Conservation (phyloP, 2,329 filamentous ascomycete genomes). For the Alternaria brassicicola region DNA sequence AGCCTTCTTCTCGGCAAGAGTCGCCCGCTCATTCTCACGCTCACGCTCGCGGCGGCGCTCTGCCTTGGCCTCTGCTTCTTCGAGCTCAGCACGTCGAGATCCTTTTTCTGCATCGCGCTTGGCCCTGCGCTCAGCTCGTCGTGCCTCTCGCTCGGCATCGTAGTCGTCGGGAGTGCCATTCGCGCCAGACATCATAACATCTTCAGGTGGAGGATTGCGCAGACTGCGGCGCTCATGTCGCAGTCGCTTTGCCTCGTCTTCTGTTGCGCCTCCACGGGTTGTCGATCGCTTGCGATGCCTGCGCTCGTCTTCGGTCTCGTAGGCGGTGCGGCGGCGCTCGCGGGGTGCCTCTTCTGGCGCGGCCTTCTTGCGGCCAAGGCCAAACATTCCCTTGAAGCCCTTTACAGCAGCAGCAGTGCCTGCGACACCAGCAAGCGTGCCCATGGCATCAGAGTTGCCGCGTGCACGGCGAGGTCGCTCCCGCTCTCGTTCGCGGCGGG, state of each 20-base stretch:
- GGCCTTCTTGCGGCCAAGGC: conserved; percentile 47
- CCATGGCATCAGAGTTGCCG: conserved; percentile 68
- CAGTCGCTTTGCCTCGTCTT: conserved; percentile 47
- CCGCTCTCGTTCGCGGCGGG: conserved; percentile 51
- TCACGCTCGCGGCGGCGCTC: conserved; percentile 48
- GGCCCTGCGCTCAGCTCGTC: conserved; percentile 45
- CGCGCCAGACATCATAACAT: conserved; percentile 34
- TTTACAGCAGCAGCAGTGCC: conserved; percentile 52
- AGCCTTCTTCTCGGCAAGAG: conserved; percentile 46
- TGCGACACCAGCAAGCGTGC: conserved; percentile 47
- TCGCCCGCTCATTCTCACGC: conserved; percentile 42
- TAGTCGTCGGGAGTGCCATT: conserved; percentile 36
- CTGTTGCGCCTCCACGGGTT: conserved; percentile 41
- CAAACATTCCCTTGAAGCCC: conserved; percentile 62
- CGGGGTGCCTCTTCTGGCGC: conserved; percentile 39
- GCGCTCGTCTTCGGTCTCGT: conserved; percentile 48
- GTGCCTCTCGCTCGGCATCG: conserved; percentile 47
- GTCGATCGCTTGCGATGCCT: conserved; percentile 48
- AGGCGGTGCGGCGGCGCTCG: conserved; percentile 41
- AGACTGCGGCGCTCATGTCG: conserved; percentile 47
- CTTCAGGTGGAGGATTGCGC: conserved; percentile 35
- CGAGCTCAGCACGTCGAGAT: conserved; percentile 39
- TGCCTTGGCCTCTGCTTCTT: conserved; percentile 46
- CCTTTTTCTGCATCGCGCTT: conserved; percentile 46
- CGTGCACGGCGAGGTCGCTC: conserved; percentile 51